Evolutionary conservation across 2,329 filamentous ascomycete species (phyloP).

Genomic region (Ilyonectria mors-panacis): DNA sequence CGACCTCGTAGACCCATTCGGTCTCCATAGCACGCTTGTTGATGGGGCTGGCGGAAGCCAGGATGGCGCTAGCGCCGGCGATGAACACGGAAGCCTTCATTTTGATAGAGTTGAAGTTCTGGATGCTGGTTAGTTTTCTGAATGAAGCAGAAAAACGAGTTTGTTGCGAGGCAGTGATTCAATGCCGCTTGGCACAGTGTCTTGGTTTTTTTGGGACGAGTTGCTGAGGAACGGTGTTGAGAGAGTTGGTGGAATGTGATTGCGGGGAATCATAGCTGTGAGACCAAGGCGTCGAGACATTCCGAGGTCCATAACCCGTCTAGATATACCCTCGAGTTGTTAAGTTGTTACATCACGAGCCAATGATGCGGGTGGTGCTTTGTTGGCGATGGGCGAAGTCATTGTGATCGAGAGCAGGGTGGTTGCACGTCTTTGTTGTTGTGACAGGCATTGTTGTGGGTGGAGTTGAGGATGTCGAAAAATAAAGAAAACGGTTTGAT

Average conservation of each 20-base stretch:
- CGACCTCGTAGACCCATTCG: conserved; percentile 58
- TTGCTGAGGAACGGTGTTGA: background rate
- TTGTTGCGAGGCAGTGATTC: conserved; percentile 32
- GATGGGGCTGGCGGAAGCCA: conserved; percentile 61
- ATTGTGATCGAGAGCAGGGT: background rate
- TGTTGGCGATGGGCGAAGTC: background rate
- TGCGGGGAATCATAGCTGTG: conserved; percentile 10
- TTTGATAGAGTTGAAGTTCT: conserved; percentile 49
- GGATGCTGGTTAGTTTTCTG: conserved; percentile 44
- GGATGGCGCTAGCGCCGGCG: conserved; percentile 60
- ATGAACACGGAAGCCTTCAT: conserved; percentile 68
- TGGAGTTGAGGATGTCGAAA: background rate
- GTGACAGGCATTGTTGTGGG: background rate
- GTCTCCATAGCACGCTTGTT: conserved; percentile 59
- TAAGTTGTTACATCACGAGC: background rate
- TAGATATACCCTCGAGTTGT: background rate
- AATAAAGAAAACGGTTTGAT: background rate
- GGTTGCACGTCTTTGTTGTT: background rate
- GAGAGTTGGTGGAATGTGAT: conserved; percentile 12
- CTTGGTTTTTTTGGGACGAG: conserved; percentile 6
- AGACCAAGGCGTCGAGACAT: conserved; percentile 25
- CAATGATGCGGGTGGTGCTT: background rate
- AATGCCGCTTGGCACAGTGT: conserved; percentile 41
- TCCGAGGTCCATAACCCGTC: background rate
- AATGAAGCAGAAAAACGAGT: conserved; percentile 21